A percentile compares a stretch with the other conserved stretches of the same genome.
These are phyloP conservation scores for Hanseniaspora singularis DNA, from an alignment of 805 yeast genomes.

Conservation along the genomic window DNA sequence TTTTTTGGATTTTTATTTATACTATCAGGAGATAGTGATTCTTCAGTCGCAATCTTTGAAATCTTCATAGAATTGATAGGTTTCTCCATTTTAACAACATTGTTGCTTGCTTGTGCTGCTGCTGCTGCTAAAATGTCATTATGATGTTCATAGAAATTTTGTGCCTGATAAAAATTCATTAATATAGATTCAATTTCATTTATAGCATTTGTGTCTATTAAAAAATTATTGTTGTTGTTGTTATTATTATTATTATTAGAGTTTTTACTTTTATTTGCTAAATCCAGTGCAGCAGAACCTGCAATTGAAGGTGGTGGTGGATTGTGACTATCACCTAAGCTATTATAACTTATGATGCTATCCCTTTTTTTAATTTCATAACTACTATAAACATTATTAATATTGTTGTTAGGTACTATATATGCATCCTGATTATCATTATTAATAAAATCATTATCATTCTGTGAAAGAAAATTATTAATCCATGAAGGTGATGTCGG, in stretches of 20 bases:
- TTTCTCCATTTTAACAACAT: too few relatives aligned
- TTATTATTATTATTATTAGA: too few relatives aligned
- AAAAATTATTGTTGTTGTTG: too few relatives aligned
- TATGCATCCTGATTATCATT: not conserved
- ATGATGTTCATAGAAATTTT: not conserved
- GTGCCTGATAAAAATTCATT: slow-evolving; percentile 10
- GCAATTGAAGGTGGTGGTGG: slow-evolving; percentile 15
- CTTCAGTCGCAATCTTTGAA: too few relatives aligned
- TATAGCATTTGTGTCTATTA: slow-evolving; percentile 11
- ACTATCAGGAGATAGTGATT: too few relatives aligned
- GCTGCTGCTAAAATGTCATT: not conserved
- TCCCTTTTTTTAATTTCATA: slow-evolving; percentile 9
- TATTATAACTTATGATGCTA: slow-evolving; percentile 8
- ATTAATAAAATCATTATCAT: not conserved
- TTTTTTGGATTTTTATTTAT: too few relatives aligned
- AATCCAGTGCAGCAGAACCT: slow-evolving; percentile 7
- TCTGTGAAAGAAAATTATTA: slow-evolving; percentile 9
- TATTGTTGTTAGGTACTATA: not conserved
- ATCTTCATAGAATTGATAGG: too few relatives aligned
- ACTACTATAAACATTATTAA: too few relatives aligned
- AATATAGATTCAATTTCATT: slow-evolving; percentile 11
- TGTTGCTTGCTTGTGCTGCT: not conserved
- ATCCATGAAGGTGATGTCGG: slow-evolving; percentile 17
- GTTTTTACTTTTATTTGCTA: slow-evolving; percentile 7
- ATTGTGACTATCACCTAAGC: slow-evolving; percentile 9